Evolutionary conservation across 1,139 yeast species (phyloP).

Genomic region (Scheffersomyces lignicola): DNA sequence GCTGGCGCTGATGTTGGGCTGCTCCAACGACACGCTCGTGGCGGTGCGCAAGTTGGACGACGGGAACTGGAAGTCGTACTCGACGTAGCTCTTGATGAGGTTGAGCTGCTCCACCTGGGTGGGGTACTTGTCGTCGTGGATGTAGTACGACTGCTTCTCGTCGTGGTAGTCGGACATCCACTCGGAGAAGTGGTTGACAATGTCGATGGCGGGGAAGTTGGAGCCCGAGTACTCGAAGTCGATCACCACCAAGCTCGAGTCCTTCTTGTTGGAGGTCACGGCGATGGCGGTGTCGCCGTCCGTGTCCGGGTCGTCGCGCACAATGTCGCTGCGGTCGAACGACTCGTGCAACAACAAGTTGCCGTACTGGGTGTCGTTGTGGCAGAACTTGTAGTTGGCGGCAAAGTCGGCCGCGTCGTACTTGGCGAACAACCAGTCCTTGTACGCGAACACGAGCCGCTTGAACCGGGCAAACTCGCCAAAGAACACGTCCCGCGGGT

Average conservation of each 20-base stretch:
- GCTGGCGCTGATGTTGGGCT: constrained; percentile 20
- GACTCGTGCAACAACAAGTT: constrained; percentile 61
- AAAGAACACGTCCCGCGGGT: constrained; percentile 47
- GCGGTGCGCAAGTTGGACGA: constrained; percentile 28
- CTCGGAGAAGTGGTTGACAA: constrained; percentile 86
- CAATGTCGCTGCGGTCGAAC: constrained; percentile 36
- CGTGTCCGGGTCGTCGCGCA: constrained; percentile 21
- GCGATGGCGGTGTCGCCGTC: constrained; percentile 20
- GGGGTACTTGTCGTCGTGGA: constrained; percentile 64
- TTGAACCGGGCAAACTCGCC: constrained; percentile 52
- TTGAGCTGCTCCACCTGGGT: constrained; percentile 64
- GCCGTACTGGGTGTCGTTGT: constrained; percentile 96
- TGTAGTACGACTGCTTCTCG: constrained; percentile 57
- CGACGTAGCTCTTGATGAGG: constrained; percentile 72
- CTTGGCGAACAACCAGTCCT: constrained; percentile 59
- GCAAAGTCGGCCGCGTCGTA: constrained; percentile 49
- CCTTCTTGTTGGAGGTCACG: constrained; percentile 43
- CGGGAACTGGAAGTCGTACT: constrained; percentile 47
- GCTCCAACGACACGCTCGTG: constrained; percentile 18
- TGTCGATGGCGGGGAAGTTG: constrained; percentile 86
- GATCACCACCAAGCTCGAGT: constrained; percentile 82
- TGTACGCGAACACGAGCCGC: constrained; percentile 47
- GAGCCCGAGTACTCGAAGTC: constrained; percentile 97
- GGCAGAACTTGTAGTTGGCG: constrained; percentile 72
- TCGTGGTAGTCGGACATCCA: constrained; percentile 96